phyloP scores from a whole-genome alignment of 2,329 filamentous ascomycete species.

The Pyrenophora teres region DNA sequence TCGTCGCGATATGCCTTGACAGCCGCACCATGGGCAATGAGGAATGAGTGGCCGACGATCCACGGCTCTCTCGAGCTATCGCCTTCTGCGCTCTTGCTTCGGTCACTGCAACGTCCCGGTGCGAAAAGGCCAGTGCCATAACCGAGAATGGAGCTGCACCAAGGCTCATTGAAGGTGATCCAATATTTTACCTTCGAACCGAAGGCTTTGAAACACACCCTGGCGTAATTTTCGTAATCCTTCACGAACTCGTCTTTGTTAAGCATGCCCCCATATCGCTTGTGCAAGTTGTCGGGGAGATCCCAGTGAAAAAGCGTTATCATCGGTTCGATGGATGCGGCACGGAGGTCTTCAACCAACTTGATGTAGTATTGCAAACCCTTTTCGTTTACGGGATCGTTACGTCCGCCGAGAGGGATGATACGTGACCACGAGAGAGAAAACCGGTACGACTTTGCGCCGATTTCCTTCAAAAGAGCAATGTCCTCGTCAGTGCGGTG shows the following conservation, averaged over 20 bases:
- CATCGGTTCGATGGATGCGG: slow-evolving; percentile 76
- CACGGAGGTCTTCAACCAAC: slow-evolving; percentile 77
- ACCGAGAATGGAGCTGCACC: slow-evolving; percentile 80
- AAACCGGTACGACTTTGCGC: slow-evolving; percentile 79
- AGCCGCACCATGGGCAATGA: slow-evolving; percentile 78
- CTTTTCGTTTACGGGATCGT: slow-evolving; percentile 78
- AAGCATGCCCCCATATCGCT: slow-evolving; percentile 79
- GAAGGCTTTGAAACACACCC: slow-evolving; percentile 74
- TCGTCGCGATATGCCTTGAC: slow-evolving; percentile 84
- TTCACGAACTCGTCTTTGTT: slow-evolving; percentile 81
- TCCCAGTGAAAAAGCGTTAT: slow-evolving; percentile 91
- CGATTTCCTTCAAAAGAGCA: slow-evolving; percentile 72
- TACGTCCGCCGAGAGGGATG: slow-evolving; percentile 81
- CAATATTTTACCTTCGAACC: slow-evolving; percentile 79
- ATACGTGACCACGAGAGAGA: slow-evolving; percentile 83
- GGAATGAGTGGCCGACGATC: slow-evolving; percentile 79
- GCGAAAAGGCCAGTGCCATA: slow-evolving; percentile 80
- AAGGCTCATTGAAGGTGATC: slow-evolving; percentile 92
- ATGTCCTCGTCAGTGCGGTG: slow-evolving; percentile 79
- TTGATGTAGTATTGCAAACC: slow-evolving; percentile 79
- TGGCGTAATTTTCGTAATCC: slow-evolving; percentile 80
- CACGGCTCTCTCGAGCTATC: slow-evolving; percentile 79
- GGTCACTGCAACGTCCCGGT: slow-evolving; percentile 79
- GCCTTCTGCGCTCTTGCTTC: slow-evolving; percentile 70
- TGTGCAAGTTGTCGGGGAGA: slow-evolving; percentile 75